These are phyloP conservation scores for Babesia divergens DNA, from an alignment of 169 alveolate genomes.

Conservation along the genomic window DNA sequence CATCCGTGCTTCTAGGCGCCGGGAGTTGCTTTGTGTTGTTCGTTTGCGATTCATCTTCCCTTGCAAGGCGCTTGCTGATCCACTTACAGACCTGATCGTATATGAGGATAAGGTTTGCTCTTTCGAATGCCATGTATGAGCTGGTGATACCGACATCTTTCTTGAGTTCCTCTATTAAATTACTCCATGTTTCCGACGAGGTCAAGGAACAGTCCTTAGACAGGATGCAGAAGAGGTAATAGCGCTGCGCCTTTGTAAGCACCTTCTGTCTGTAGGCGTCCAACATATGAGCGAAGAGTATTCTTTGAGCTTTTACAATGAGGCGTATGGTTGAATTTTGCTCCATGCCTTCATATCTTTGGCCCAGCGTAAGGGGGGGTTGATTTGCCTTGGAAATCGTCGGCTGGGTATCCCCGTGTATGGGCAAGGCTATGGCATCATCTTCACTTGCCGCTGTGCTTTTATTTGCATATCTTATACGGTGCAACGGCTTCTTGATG, in stretches of 20 bases:
- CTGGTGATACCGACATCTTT: background rate
- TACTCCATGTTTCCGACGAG: conserved; percentile 16
- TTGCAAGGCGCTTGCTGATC: conserved; percentile 11
- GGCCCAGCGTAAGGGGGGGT: no score
- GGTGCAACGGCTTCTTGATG: conserved; percentile 40
- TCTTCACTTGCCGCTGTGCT: no score
- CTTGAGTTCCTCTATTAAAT: background rate
- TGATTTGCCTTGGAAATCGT: no score
- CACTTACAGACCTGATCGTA: conserved; percentile 57
- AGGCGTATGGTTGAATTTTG: background rate
- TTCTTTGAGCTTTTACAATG: conserved; percentile 11
- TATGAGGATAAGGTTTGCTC: conserved; percentile 52
- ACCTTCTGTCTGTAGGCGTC: conserved; percentile 13
- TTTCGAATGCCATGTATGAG: conserved; percentile 24
- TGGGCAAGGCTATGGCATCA: background rate
- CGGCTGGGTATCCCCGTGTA: background rate
- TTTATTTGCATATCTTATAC: background rate
- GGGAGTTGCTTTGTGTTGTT: background rate
- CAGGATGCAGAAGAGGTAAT: conserved; percentile 33
- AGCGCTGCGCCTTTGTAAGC: conserved; percentile 42
- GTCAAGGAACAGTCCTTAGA: conserved; percentile 45
- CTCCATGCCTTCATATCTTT: background rate
- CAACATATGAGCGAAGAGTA: conserved; percentile 1
- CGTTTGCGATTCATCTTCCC: no score
- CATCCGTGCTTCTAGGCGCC: background rate